Conservation (phyloP, 2,329 filamentous ascomycete species). For the Hyphodiscus sp. region DNA sequence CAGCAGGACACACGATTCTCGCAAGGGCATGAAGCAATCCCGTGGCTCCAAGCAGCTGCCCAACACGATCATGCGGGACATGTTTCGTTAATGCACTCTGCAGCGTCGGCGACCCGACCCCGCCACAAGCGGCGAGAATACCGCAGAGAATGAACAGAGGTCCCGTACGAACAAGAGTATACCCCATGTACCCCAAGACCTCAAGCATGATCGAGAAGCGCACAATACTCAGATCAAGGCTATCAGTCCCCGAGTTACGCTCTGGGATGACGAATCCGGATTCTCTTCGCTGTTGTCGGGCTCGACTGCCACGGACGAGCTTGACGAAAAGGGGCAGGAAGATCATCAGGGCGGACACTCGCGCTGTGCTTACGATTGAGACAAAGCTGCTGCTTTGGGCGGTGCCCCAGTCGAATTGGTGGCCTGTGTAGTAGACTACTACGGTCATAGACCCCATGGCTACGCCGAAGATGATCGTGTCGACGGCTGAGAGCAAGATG, state of each 20-base stretch:
- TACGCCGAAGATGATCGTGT: slow-evolving; percentile 75
- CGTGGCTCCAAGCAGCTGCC: slow-evolving; percentile 81
- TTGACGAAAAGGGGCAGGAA: slow-evolving; percentile 74
- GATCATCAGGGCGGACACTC: slow-evolving; percentile 69
- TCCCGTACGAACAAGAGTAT: slow-evolving; percentile 56
- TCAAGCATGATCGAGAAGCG: slow-evolving; percentile 72
- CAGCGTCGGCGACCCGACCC: slow-evolving; percentile 77
- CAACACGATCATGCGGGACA: slow-evolving; percentile 73
- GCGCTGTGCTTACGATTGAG: slow-evolving; percentile 66
- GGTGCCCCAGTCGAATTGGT: slow-evolving; percentile 75
- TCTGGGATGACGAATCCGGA: slow-evolving; percentile 50
- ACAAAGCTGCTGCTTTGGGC: slow-evolving; percentile 76
- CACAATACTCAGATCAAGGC: slow-evolving; percentile 70
- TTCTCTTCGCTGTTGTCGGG: slow-evolving; percentile 37
- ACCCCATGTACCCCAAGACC: slow-evolving; percentile 68
- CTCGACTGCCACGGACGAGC: slow-evolving; percentile 50
- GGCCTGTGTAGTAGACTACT: slow-evolving; percentile 75
- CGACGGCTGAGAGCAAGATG: slow-evolving; percentile 71
- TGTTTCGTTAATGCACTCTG: slow-evolving; percentile 87
- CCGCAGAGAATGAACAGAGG: slow-evolving; percentile 65
- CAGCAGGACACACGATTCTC: slow-evolving; percentile 68
- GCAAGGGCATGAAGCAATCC: slow-evolving; percentile 80
- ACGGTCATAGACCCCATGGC: slow-evolving; percentile 78
- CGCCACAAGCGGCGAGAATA: slow-evolving; percentile 68
- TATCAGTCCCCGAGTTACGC: slow-evolving; percentile 57